Evolutionary conservation across 164 flowering plant genomes (phyloP), one percentile per base, ranked within the genome.

Genomic region (Magnolia changhungtana): DNA sequence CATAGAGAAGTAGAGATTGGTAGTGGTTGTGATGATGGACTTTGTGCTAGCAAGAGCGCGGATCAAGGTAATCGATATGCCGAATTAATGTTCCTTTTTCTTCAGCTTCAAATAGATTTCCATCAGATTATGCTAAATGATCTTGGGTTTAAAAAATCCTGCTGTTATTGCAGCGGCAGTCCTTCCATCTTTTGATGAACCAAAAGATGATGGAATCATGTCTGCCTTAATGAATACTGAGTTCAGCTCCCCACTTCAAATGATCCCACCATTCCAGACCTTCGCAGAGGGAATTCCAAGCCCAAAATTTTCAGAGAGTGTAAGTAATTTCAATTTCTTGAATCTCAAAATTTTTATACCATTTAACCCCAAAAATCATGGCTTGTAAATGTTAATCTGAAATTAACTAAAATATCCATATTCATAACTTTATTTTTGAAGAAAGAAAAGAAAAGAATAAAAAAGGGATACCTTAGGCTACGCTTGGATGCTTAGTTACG

Each of bases 221-320:
- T 76, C 85, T 81, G 82, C 72, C 27, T 67, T 80, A 37, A 69
- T 85, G 78, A 78, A 78, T 63, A 74, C 82, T 23, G 92, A 87
- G 63, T 96, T 89, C 85, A 82, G 88, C 74, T 96, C 99, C 69
- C 98, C 99, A 19, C 66, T 84, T 79, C 95, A 87, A 52, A 91
- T 89, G 67, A 55, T 55, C 61, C 61, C 61, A 16, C 61, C 61
- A 55, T 94, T 96, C 86, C 84, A 86, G 74, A 83, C 97, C 74
- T 83, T 92, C 68, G 94, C 93, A 78, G 92, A 91, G 66, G 92
- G 88, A 61, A 90, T 96, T 81, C 98, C 97, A 77, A 92, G 89
- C 84, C 99, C 98, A 69, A 80, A 85, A 78, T 94, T 96, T 79
- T 94, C 98, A 70, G 97, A 91, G 83, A 96, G 97, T 86, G 98